phyloP scores from a whole-genome alignment of 495 filamentous ascomycete species.

The Penicillium flavigenum region DNA sequence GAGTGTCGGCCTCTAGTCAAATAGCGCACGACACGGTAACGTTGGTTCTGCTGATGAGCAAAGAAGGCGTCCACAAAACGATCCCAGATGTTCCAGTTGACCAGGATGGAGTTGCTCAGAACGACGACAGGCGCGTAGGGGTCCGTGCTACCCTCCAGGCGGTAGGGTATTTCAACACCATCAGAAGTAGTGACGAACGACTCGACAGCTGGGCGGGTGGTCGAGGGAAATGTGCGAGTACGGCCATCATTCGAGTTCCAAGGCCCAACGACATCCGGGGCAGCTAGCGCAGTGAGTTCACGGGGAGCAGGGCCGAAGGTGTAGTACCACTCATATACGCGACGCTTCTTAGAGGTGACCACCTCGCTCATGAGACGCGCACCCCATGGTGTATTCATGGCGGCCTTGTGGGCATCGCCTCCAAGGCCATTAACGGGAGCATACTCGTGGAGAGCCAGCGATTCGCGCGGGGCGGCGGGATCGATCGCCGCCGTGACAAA shows the following conservation, averaged over 20 bases:
- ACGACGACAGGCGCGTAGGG: constrained; percentile 66
- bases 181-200: constrained; percentile 67
- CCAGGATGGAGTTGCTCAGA: constrained; percentile 73
- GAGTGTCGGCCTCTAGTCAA: constrained; percentile 61
- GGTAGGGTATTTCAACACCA: constrained; percentile 65
- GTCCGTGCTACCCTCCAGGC: constrained; percentile 68
- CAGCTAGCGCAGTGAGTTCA: constrained; percentile 54
- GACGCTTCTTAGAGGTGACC: constrained; percentile 53
- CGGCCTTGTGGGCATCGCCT: constrained; percentile 61
- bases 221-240: constrained; percentile 51
- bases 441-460: constrained; percentile 70
- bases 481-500: constrained; percentile 60
- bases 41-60: constrained; percentile 54
- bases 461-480: constrained; percentile 50
- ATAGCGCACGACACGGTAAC: constrained; percentile 71
- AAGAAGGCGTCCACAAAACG: constrained; percentile 61
- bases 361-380: constrained; percentile 55
- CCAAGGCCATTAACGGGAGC: constrained; percentile 60
- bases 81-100: constrained; percentile 74
- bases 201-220: constrained; percentile 55
- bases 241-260: constrained; percentile 56
- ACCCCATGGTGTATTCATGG: constrained; percentile 57
- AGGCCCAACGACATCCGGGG: constrained; percentile 35
- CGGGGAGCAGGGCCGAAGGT: constrained; percentile 72
- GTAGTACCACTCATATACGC: constrained; percentile 70